These are phyloP conservation scores for Nepenthes mirabilis DNA, from an alignment of 148 eudicot genomes.

Conservation along the genomic window DNA sequence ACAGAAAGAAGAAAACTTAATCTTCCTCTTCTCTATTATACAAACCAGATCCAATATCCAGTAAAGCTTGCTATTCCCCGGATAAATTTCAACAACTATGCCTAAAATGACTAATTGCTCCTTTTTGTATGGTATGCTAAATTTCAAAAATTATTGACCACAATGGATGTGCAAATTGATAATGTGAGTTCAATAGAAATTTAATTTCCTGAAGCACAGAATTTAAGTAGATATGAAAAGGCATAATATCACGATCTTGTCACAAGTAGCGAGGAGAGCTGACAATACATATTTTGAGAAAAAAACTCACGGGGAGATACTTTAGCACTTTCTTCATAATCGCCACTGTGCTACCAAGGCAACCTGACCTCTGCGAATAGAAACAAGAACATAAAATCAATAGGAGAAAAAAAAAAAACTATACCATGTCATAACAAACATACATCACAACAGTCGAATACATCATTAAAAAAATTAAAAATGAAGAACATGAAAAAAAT, in stretches of 20 bases:
- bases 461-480: too few species aligned
- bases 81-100: too few species aligned
- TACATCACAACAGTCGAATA: not conserved
- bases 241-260: not conserved
- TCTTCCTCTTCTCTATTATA: too few species aligned
- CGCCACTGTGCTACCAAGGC: conserved; percentile 77
- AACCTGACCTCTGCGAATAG: conserved; percentile 58
- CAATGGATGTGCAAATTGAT: too few species aligned
- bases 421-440: not conserved
- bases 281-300: not conserved
- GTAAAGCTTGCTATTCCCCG: too few species aligned
- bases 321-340: conserved; percentile 73
- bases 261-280: not conserved
- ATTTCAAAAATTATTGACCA: too few species aligned
- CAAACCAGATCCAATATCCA: too few species aligned
- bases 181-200: too few species aligned
- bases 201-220: not conserved
- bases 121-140: too few species aligned
- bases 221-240: not conserved
- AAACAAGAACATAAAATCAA: conserved; percentile 2
- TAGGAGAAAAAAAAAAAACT: not conserved
- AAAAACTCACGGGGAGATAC: conserved; percentile 60
- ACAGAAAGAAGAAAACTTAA: too few species aligned
- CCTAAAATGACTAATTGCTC: too few species aligned
- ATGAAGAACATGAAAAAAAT: too few species aligned